These are phyloP conservation scores for Kwoniella sp. DNA, from an alignment of 768 basidiomycete species.

Conservation along the genomic window DNA sequence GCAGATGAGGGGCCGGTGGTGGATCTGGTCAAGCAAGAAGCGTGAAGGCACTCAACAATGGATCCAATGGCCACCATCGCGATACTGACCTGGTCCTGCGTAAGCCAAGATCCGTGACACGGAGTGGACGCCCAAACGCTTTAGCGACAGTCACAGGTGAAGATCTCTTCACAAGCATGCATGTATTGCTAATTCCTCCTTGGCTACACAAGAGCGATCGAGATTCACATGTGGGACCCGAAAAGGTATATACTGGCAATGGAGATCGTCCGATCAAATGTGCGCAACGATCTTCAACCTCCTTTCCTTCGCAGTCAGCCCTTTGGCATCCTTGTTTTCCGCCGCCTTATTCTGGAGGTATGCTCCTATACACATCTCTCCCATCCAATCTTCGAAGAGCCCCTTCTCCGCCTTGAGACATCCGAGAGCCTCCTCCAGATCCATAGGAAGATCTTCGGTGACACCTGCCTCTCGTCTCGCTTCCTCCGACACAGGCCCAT, in stretches of 20 bases:
- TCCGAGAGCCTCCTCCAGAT: background rate
- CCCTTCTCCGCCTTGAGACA: background rate
- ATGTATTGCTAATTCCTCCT: no score
- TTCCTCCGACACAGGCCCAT: background rate
- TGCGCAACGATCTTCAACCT: background rate
- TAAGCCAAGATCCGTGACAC: no score
- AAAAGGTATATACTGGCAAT: no score
- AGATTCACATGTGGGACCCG: no score
- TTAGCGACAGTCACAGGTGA: no score
- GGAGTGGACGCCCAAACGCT: no score
- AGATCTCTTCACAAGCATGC: no score
- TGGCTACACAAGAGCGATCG: no score
- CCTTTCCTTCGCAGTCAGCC: background rate
- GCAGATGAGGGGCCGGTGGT: constrained; percentile 56
- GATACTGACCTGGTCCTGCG: no score
- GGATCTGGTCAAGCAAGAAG: constrained; percentile 3
- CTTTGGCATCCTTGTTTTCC: background rate
- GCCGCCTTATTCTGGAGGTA: background rate
- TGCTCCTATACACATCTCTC: background rate
- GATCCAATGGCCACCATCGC: no score
- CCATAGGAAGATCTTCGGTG: background rate
- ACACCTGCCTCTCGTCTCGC: background rate
- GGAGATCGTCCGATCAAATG: background rate
- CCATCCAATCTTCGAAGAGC: background rate
- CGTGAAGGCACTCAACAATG: no score